Base-by-base conservation (phyloP, 2,329 filamentous ascomycete species). In the Ceratocystis cubensis region DNA sequence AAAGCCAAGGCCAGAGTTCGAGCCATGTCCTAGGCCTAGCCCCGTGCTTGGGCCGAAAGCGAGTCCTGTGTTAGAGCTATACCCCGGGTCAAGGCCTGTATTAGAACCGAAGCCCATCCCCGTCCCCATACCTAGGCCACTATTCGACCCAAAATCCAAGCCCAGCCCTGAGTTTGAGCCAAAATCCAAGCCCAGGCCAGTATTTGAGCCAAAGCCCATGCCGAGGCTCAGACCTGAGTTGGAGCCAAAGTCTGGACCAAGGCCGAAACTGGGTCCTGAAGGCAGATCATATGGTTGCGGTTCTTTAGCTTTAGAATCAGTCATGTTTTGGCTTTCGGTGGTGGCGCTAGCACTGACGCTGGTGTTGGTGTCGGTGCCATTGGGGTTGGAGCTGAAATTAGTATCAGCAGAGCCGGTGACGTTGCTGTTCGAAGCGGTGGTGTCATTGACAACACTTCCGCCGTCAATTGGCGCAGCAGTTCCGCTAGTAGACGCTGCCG, bases 141-240 rank as follows among this genome's bases (percentile, higher is more conserved):
- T 41, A 45, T 65, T 65, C 15, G 59, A 37, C 3, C 64, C 56
- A 45, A 65, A 65, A 30, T 65, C 64, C 20, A 65, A 22, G 48
- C 59, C 56, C 56, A 61, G 44, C 6, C 41, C 56, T 37, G 53
- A 61, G 56, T 61, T 53, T 15, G 50, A 65, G 3, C 64, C 65
- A 63, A 66, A 66, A 30, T 59, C 48, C 30, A 66, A 25, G 5
- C 30, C 46, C 5, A 66, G 65, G 2, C 65, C 59, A 28, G 61
- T 30, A 44, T 63, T 66, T 30, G 59, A 50, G 20, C 65, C 65
- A 41, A 61, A 61, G n/a, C 17, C 22, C 8, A 65, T 13, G 5
- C 46, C 53, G 33, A 37, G 33, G 33, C 33, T 37, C 3, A 46
- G 33, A 5, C 64, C 53, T 5, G 44, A 13, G 37, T 33, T 66